A percentile compares a stretch with the other conserved stretches of the same genome.
These are phyloP conservation scores for Hydnum rufescens DNA, from an alignment of 768 basidiomycete genomes.

Conservation along the genomic window DNA sequence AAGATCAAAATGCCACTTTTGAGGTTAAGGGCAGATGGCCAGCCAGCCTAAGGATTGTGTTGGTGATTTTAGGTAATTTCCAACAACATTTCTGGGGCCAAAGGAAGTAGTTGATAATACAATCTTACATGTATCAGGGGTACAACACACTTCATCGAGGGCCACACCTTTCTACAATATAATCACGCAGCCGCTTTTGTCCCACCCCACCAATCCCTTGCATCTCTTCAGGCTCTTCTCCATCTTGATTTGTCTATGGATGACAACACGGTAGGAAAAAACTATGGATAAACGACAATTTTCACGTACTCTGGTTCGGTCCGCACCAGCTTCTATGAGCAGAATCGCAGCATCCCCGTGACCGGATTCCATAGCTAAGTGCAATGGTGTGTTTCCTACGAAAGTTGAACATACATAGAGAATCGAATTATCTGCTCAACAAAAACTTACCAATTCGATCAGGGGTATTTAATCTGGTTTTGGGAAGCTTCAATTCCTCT, in stretches of 20 bases:
- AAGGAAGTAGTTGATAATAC: no score
- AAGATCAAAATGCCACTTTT: no score
- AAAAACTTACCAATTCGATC: slow-evolving; percentile 70
- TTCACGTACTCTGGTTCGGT: slow-evolving; percentile 27
- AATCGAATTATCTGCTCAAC: background rate
- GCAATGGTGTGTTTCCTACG: slow-evolving; percentile 83
- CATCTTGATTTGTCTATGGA: slow-evolving; percentile 59
- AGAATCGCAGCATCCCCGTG: slow-evolving; percentile 80
- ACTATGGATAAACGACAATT: background rate
- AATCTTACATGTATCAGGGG: no score
- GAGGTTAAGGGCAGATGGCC: no score
- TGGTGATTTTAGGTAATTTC: no score
- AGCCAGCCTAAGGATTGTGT: no score
- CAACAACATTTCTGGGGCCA: no score
- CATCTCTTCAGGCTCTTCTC: slow-evolving; percentile 70
- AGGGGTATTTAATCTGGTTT: slow-evolving; percentile 69
- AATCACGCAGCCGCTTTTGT: slow-evolving; percentile 57
- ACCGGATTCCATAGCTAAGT: slow-evolving; percentile 92
- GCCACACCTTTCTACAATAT: slow-evolving; percentile 60
- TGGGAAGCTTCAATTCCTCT: slow-evolving; percentile 34
- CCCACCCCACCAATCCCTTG: slow-evolving; percentile 81
- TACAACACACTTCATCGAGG: no score
- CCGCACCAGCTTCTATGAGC: slow-evolving; percentile 89
- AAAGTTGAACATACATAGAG: slow-evolving; percentile 10
- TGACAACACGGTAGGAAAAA: background rate